These are phyloP conservation scores for Acer saccharum DNA, from an alignment of 345 rosid species.

Conservation along the genomic window DNA sequence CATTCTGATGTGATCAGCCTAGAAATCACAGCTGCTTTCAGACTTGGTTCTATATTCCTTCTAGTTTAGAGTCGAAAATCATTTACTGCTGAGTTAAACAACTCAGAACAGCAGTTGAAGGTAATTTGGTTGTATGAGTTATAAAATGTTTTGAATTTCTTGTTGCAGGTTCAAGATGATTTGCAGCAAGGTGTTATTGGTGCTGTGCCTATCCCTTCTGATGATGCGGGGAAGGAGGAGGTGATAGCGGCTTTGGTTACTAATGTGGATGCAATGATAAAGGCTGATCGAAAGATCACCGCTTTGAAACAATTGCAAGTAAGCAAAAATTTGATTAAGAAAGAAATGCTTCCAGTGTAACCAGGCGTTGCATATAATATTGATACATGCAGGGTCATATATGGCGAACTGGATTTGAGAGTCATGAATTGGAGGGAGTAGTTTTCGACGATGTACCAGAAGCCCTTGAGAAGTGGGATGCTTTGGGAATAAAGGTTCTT, in stretches of 20 bases:
- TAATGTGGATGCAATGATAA: constrained; percentile 90
- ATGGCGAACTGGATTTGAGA: constrained; percentile 88
- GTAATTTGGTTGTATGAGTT: background rate
- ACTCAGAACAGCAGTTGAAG: background rate
- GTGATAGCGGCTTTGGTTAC: constrained; percentile 84
- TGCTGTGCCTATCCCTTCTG: constrained; percentile 66
- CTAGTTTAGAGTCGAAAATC: background rate
- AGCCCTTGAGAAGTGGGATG: constrained; percentile 86
- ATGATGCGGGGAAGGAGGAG: constrained; percentile 75
- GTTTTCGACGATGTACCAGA: constrained; percentile 87
- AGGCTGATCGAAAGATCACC: constrained; percentile 91
- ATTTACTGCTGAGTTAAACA: background rate
- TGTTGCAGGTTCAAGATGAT: constrained; percentile 74
- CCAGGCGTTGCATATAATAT: constrained; percentile 9
- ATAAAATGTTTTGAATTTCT: constrained; percentile 7
- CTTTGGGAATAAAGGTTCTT: constrained; percentile 76
- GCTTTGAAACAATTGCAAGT: constrained; percentile 96
- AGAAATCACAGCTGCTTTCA: background rate
- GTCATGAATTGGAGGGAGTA: constrained; percentile 71
- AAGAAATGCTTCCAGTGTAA: background rate
- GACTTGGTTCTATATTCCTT: background rate
- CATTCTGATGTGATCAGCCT: background rate
- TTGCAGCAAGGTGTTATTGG: constrained; percentile 66
- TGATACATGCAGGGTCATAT: constrained; percentile 76
- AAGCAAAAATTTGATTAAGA: constrained; percentile 19